A percentile compares a stretch with the other conserved stretches of the same genome.
Conservation (phyloP, 805 yeast genomes). For the Saccharomycopsis schoenii region DNA sequence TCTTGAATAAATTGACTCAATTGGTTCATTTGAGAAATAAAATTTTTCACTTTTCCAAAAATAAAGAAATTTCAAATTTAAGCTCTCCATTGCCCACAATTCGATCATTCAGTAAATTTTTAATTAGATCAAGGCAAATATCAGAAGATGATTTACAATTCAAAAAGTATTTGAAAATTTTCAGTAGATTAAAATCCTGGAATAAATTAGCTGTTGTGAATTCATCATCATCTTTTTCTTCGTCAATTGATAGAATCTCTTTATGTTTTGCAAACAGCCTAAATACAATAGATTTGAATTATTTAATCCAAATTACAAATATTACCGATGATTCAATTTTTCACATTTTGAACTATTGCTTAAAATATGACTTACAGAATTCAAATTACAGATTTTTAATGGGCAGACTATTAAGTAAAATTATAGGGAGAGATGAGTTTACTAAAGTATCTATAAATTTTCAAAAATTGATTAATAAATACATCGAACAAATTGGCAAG, state of each 20-base stretch:
- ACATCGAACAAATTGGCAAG: background rate
- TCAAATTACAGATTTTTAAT: background rate
- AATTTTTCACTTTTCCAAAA: background rate
- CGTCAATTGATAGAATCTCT: background rate
- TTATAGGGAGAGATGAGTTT: background rate
- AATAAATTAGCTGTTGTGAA: background rate
- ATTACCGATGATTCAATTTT: background rate
- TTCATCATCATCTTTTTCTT: no score
- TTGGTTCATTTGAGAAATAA: background rate
- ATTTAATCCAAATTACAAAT: background rate
- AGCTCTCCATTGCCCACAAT: background rate
- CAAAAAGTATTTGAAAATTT: background rate
- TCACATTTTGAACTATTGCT: background rate
- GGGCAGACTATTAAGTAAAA: background rate
- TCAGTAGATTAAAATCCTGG: background rate
- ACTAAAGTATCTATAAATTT: background rate
- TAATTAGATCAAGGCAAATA: background rate
- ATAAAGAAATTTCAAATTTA: background rate
- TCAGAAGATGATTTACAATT: background rate
- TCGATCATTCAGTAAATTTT: background rate
- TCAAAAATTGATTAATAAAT: background rate
- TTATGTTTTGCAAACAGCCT: background rate
- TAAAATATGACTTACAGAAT: background rate
- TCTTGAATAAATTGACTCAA: background rate
- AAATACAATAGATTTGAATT: background rate